Evolutionary conservation across 2,329 filamentous ascomycete species (phyloP), one percentile per base, ranked within the genome.

Genomic region (Fusarium nurragi): DNA sequence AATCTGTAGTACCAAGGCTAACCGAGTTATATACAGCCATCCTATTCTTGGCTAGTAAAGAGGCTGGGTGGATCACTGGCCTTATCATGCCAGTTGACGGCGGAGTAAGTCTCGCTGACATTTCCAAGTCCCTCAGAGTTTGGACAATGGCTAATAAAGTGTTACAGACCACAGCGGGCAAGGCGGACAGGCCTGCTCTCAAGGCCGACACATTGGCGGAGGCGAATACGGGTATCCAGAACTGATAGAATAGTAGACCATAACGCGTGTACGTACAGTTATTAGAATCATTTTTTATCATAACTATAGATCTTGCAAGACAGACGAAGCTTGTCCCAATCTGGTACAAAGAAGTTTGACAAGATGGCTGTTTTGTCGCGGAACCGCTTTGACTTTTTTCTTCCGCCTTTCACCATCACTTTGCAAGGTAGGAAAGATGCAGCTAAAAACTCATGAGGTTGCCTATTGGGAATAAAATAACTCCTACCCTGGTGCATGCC

Each of bases 51-150:
- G 44, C 50, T 13, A 54, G 50, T 8, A 54, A 50, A 10, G 50
- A 54, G 6, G 50, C 50, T 12, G 44, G 50, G 3, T 54, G 50
- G 50, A 50, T 54, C 7, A 54, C 50, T 25, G 50, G 50, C 5
- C 43, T 54, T 4, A 54, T 54, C 13, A 54, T 54, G 50, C 50
- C 50, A 6, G 43, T 54, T 6, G 50, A 54, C 3, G 50, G 50
- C 32, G 50, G 50, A n/a, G 47, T 50, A 41, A 50, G 47, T 32
- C n/a, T 5, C 36, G 9, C 6, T 18, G 16, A 4, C 14, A 7
- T 26, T 18, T 16, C 5, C 18, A 38, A 28, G 10, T 6, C 10
- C 10, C 23, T 25, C 6, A 10, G 6, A 10, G 13, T 8, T 6
- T n/a, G 8, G 10, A 21, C 23, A 12, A 7, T 12, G 3, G 19